A percentile compares a stretch with the other conserved stretches of the same genome.
These are phyloP conservation scores for Mallotus japonicus DNA, from an alignment of 441 rosid species.

Conservation along the genomic window DNA sequence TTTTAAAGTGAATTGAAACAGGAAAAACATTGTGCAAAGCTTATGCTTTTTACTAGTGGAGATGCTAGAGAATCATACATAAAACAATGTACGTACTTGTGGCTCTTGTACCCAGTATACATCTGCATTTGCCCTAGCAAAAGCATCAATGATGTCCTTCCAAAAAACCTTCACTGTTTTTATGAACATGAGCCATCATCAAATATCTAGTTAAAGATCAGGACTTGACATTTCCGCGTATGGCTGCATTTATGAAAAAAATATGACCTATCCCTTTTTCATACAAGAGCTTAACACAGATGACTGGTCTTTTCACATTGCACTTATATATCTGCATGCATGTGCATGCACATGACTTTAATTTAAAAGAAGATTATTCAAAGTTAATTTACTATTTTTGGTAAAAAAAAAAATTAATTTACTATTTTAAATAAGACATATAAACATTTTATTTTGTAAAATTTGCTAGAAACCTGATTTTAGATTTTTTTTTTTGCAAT, in stretches of 20 bases:
- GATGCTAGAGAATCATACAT: background rate
- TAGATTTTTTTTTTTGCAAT: no score
- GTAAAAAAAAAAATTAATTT: no score
- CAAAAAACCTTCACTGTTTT: constrained; percentile 10
- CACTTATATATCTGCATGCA: background rate
- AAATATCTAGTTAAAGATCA: background rate
- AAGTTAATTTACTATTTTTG: no score
- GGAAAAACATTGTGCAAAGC: constrained; percentile 1
- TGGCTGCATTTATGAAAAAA: constrained; percentile 18
- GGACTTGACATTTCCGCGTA: constrained; percentile 11
- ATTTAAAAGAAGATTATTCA: no score
- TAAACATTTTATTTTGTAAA: no score
- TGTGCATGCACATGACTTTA: no score
- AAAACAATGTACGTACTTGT: background rate
- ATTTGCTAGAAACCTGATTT: no score
- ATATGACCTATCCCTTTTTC: background rate
- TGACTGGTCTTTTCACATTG: constrained; percentile 21
- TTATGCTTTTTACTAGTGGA: background rate
- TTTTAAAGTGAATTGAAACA: background rate
- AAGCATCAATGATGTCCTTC: background rate
- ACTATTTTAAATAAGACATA: no score
- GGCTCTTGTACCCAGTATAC: no score
- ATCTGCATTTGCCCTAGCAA: background rate
- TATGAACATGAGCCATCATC: background rate
- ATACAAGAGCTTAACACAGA: background rate